A percentile compares a stretch with the other conserved stretches of the same genome.
These are phyloP conservation scores for Aphanoascus verrucosus DNA, from an alignment of 2,329 filamentous ascomycete genomes.

Conservation along the genomic window DNA sequence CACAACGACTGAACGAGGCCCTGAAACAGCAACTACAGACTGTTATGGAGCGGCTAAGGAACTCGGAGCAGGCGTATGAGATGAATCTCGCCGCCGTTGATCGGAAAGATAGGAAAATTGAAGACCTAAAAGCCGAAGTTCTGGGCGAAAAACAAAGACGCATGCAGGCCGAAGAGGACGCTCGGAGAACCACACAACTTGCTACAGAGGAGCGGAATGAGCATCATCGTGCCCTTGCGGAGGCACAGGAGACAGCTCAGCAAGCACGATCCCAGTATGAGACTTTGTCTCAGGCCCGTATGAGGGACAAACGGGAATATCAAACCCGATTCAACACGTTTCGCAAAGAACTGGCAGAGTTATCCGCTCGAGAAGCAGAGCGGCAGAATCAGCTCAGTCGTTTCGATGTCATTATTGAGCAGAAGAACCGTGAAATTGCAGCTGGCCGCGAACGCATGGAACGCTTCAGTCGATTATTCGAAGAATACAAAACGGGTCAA, in stretches of 20 bases:
- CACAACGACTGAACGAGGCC: slow-evolving; percentile 38
- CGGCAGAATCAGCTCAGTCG: slow-evolving; percentile 30
- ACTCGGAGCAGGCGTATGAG: slow-evolving; percentile 39
- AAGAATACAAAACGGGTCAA: slow-evolving; percentile 33
- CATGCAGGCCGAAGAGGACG: slow-evolving; percentile 32
- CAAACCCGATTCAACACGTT: slow-evolving; percentile 31
- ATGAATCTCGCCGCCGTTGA: slow-evolving; percentile 37
- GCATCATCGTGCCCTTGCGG: slow-evolving; percentile 30
- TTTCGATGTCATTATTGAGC: slow-evolving; percentile 37
- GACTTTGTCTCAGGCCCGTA: slow-evolving; percentile 30
- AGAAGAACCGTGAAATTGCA: slow-evolving; percentile 37
- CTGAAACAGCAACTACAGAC: slow-evolving; percentile 37
- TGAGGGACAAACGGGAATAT: slow-evolving; percentile 34
- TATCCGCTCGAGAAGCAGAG: slow-evolving; percentile 29
- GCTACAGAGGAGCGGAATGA: slow-evolving; percentile 34
- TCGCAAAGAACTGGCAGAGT: slow-evolving; percentile 25
- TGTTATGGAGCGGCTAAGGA: slow-evolving; percentile 37
- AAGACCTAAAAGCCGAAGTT: slow-evolving; percentile 35
- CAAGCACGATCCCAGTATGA: slow-evolving; percentile 36
- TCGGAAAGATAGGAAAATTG: slow-evolving; percentile 40
- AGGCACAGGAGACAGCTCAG: slow-evolving; percentile 31
- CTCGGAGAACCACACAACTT: slow-evolving; percentile 28
- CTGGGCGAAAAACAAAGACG: slow-evolving; percentile 35
- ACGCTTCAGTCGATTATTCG: slow-evolving; percentile 30
- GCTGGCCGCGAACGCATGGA: slow-evolving; percentile 32